These are phyloP conservation scores for Ambrosia trifida DNA, from an alignment of 129 eudicot genomes.

Conservation along the genomic window DNA sequence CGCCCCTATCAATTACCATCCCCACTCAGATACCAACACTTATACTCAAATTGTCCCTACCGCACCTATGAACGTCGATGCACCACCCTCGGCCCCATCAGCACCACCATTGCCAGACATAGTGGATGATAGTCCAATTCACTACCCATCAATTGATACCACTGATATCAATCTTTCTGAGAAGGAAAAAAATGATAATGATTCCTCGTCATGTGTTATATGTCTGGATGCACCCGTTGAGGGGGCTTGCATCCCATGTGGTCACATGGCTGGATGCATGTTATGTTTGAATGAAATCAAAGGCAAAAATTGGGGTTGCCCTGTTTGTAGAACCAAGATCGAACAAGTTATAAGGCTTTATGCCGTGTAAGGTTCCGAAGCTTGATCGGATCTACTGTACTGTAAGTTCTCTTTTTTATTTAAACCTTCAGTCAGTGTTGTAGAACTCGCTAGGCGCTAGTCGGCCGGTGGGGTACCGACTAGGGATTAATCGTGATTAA, in stretches of 20 bases:
- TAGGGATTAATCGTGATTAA: too few relatives aligned
- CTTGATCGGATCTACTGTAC: conserved; percentile 21
- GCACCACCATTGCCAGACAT: conserved; percentile 53
- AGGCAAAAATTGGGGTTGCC: conserved; percentile 94
- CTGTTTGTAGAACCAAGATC: conserved; percentile 86
- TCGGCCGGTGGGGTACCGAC: too few relatives aligned
- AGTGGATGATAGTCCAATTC: conserved; percentile 67
- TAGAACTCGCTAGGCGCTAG: too few relatives aligned
- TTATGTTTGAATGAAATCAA: conserved; percentile 78
- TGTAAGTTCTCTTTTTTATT: conserved; percentile 34
- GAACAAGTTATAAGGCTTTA: conserved; percentile 79
- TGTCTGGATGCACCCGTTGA: conserved; percentile 95
- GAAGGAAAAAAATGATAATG: conserved; percentile 34
- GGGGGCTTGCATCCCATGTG: conserved; percentile 97
- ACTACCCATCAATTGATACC: conserved; percentile 73
- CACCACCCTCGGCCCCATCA: conserved; percentile 54
- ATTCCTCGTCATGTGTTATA: conserved; percentile 73
- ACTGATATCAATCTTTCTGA: conserved; percentile 32
- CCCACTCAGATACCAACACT: conserved; percentile 30
- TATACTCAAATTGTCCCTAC: conserved; percentile 42
- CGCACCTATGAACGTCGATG: conserved; percentile 22
- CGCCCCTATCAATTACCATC: conserved; percentile 25
- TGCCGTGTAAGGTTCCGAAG: conserved; percentile 52
- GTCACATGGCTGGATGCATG: conserved; percentile 99
- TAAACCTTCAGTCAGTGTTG: too few relatives aligned